Evolutionary conservation across 1,284 basidiomycete species (phyloP).

Genomic region (Rhodotorula sp.): DNA sequence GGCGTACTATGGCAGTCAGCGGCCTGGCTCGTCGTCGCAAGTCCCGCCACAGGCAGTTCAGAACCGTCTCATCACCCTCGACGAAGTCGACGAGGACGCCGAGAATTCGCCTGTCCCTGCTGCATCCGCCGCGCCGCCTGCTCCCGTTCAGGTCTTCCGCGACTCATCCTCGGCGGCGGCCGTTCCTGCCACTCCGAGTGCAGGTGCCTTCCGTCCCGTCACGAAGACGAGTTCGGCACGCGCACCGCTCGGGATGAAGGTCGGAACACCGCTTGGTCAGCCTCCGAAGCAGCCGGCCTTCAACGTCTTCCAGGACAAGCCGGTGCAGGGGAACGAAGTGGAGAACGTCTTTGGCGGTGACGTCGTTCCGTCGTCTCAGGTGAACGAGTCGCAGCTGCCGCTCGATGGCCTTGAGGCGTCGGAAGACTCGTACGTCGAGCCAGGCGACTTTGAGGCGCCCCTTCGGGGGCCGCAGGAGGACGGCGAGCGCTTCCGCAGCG

Average conservation of each 20-base stretch:
- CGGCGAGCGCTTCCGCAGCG: neutral
- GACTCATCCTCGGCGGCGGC: slow-evolving; percentile 13
- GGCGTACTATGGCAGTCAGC: slow-evolving; percentile 14
- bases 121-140: slow-evolving; percentile 2
- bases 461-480: neutral
- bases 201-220: slow-evolving; percentile 26
- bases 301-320: slow-evolving; percentile 48
- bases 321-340: slow-evolving; percentile 17
- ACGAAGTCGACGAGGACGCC: slow-evolving; percentile 17
- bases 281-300: slow-evolving; percentile 29
- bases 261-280: neutral
- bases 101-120: slow-evolving; percentile 9
- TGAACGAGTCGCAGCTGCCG: neutral
- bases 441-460: slow-evolving; percentile 17
- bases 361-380: slow-evolving; percentile 29
- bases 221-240: slow-evolving; percentile 9
- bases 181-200: slow-evolving; percentile 13
- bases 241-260: slow-evolving; percentile 36
- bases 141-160: slow-evolving; percentile 24
- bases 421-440: neutral
- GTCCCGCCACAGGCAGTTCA: neutral
- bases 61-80: neutral
- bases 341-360: slow-evolving; percentile 44
- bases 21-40: neutral
- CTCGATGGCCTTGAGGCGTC: neutral